These are phyloP conservation scores for Phoma herbarum DNA, from an alignment of 2,329 filamentous ascomycete genomes.

Conservation along the genomic window DNA sequence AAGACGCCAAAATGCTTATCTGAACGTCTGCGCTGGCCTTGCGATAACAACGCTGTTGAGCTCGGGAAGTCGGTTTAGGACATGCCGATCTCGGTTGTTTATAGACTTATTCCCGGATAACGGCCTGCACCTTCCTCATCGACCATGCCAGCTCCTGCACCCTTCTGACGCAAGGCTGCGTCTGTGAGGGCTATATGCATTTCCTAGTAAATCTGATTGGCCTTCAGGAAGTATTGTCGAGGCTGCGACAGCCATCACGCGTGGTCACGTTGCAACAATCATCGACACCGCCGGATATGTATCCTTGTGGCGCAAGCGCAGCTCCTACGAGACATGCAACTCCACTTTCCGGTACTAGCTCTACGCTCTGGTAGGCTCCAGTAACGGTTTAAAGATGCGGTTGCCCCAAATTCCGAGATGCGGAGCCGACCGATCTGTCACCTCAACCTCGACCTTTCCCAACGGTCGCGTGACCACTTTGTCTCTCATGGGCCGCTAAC, in stretches of 20 bases:
- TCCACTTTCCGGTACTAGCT: constrained; percentile 17
- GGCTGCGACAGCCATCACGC: background rate
- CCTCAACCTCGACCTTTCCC: background rate
- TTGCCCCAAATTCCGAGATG: constrained; percentile 4
- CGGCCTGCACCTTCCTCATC: constrained; percentile 4
- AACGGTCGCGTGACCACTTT: constrained; percentile 2
- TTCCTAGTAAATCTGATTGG: background rate
- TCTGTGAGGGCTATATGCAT: background rate
- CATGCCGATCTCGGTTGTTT: constrained; percentile 12
- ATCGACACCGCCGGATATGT: constrained; percentile 2
- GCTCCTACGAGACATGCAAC: constrained; percentile 2
- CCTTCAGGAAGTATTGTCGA: background rate
- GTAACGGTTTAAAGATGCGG: constrained; percentile 1
- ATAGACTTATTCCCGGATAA: constrained; percentile 12
- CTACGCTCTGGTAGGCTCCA: constrained; percentile 5
- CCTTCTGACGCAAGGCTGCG: background rate
- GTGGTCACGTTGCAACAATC: background rate
- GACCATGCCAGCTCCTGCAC: background rate
- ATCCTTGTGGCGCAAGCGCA: constrained; percentile 5
- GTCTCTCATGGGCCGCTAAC: background rate
- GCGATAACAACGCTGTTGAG: background rate
- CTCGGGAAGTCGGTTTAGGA: constrained; percentile 4
- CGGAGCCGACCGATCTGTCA: constrained; percentile 2
- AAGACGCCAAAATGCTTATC: background rate
- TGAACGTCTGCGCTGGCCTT: background rate